Base-by-base conservation (phyloP, 495 filamentous ascomycete genomes). In the Neurospora sp. region DNA sequence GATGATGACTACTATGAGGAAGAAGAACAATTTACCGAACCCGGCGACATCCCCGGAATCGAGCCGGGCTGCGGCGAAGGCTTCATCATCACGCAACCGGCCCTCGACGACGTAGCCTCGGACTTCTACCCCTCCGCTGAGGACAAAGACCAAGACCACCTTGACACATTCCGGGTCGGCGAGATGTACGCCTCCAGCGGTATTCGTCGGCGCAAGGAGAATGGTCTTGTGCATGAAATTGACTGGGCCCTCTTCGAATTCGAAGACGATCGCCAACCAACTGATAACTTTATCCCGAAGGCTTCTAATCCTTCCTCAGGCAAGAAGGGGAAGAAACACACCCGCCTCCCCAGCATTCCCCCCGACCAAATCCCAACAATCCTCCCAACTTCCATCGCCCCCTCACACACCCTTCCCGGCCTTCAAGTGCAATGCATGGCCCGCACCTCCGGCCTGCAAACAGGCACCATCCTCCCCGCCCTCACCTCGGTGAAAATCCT, bases 161-260 rank as follows among this genome's bases (percentile, higher is more conserved):
- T 95, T 4, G 87, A 89, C 61, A 91, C 90, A 0, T 93, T 92
- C 76, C 87, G 87, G 10, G 83, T 98, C 3, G 95, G 95, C 12
- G 90, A 92, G 74, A 84, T 98, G 39, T 92, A 96, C 73, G 95
- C 94, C 20, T 97, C 93, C 2, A 96, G 93, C 20, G 95, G 95
- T 10, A 89, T 97, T 71, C 87, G 92, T 20, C 89, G 96, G 3
- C 90, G 90, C 76, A 85, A 80, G 0, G 71, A 76, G 12, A 84
- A 88, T 37, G 88, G 88, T 7, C 81, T 94, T 14, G 86, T 92
- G 16, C 95, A 98, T 76, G 95, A 98, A 79, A 94, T 98, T 73
- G 95, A 98, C 79, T 98, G 95, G 95, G 94, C 94, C 0, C 83
- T 98, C 11, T 92, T 98, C 73, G 91, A 94, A 78, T 91, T 98